Percentiles rank a stretch among this genome's conserved stretches.
These are phyloP conservation scores for Monosporozyma aerobia DNA, from an alignment of 805 yeast genomes.

Conservation along the genomic window DNA sequence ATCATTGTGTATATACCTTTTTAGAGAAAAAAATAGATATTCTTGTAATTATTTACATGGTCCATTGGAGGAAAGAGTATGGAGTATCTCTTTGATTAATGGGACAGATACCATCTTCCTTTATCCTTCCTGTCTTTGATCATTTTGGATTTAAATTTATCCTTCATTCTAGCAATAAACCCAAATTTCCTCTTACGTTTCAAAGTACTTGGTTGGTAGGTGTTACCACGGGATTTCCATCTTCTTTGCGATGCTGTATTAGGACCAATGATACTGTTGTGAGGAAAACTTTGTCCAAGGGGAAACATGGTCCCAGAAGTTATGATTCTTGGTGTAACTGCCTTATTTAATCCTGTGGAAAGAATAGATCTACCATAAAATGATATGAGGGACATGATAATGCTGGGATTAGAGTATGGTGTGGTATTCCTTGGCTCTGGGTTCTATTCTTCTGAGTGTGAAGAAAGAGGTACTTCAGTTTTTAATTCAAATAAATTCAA, in stretches of 20 bases:
- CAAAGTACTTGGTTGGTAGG: slow-evolving; percentile 87
- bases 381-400: neutral
- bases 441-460: too few relatives aligned
- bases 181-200: slow-evolving; percentile 88
- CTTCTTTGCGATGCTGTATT: slow-evolving; percentile 30
- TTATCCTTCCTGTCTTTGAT: slow-evolving; percentile 70
- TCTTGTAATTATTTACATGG: slow-evolving; percentile 1
- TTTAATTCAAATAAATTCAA: too few relatives aligned
- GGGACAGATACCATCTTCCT: slow-evolving; percentile 89
- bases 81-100: slow-evolving; percentile 32
- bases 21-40: neutral
- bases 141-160: slow-evolving; percentile 68
- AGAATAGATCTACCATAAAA: neutral
- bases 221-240: slow-evolving; percentile 87
- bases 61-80: neutral
- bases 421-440: too few relatives aligned
- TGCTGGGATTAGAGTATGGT: neutral
- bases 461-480: too few relatives aligned
- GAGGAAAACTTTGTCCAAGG: neutral
- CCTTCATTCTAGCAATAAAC: slow-evolving; percentile 72
- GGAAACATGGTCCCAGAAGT: neutral
- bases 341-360: neutral
- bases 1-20: neutral
- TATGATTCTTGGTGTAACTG: neutral
- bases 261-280: neutral